Evolutionary conservation across 768 basidiomycete species (phyloP), one percentile per base, ranked within the genome.

Genomic region (Lactarius indigo): DNA sequence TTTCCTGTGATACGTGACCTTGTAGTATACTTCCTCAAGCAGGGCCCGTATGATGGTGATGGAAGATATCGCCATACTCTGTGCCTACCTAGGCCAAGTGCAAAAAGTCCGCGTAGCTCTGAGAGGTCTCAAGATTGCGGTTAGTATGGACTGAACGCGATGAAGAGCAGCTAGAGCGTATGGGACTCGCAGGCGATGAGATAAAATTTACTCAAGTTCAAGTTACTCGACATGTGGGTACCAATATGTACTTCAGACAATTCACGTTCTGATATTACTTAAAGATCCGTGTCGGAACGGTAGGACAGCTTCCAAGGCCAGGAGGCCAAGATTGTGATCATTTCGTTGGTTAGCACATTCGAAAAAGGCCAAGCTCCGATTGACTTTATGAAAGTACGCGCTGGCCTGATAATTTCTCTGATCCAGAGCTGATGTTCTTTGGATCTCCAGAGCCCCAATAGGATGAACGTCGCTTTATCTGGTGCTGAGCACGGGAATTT

Each of bases 281-380:
- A n/a, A 61, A 90, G 89, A 83, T 91, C 52, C 81, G 84, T 9
- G 77, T 92, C 8, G 83, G 91, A 8, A 92, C 90, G 0, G 83
- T 92, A 2, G n/a, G 90, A 93, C 69, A 91, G 87, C 61, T 92
- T 85, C 72, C 91, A 92, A 75, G 91, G 89, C 4, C n/a, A n/a
- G n/a, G n/a, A n/a, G n/a, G n/a, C n/a, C n/a, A n/a, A n/a, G n/a
- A n/a, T n/a, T n/a, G n/a, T 92, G 37, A 89, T 92, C 33, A 78
- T 92, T 12, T 90, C 89, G 0, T 79, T 91, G 17, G 90, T 92
- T 13, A 79, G 90, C 9, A 79, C 79, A 2, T 75, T 76, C 13
- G 77, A 77, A 15, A 78, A 80, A 37, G 75, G 71, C 6, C 7
- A 64, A 5, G 71, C 71, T 1, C 73, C 76, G 12, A 91, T 92